Evolutionary conservation across 208 protist species (phyloP), one percentile per base, ranked within the genome.

Genomic region (Porcisia deanei): DNA sequence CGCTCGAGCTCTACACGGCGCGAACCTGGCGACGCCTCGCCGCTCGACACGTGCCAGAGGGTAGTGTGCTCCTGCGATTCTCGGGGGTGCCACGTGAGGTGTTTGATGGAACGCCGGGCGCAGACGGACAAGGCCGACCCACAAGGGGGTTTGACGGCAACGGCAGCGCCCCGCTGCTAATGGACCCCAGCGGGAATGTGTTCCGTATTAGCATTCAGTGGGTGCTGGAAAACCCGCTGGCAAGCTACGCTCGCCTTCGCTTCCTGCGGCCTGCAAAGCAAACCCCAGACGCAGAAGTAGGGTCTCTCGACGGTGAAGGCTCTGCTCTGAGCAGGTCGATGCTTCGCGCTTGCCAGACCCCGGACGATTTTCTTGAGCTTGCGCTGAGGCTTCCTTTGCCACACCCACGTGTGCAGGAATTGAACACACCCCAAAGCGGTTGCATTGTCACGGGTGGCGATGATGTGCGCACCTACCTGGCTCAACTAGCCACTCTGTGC

Each of bases 1-100:
- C 84, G 0, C 82, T 95, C 2, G 89, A 95, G 85, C 72, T 97
- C 58, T 88, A 95, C 78, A 81, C 88, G 10, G n/a, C 91, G 41
- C 89, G 90, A 2, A 67, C 86, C 9, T 79, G 83, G 34, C 67
- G 79, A 22, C 84, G 91, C 37, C 68, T 97, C 18, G 91, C 93
- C 1, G 89, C 88, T 22, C 84, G 89, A 43, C 64, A 87, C 52
- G 87, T 94, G 43, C 85, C 91, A 30, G 64, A 77, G 30, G 85
- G 86, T 34, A 77, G 84, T 22, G 72, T 88, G 25, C 79, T 97
- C 66, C 84, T 97, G 49, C 82, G 82, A 4, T 30, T 37, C 2
- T 72, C 65, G 25, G 72, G 78, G 1, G 72, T 57, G n/a, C 78
- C 78, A 2, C 34, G 72, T 37, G 72, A 77, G 45, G 30, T 22